Evolutionary conservation across 2,329 filamentous ascomycete species (phyloP).

Genomic region (Pezicula radicicola): DNA sequence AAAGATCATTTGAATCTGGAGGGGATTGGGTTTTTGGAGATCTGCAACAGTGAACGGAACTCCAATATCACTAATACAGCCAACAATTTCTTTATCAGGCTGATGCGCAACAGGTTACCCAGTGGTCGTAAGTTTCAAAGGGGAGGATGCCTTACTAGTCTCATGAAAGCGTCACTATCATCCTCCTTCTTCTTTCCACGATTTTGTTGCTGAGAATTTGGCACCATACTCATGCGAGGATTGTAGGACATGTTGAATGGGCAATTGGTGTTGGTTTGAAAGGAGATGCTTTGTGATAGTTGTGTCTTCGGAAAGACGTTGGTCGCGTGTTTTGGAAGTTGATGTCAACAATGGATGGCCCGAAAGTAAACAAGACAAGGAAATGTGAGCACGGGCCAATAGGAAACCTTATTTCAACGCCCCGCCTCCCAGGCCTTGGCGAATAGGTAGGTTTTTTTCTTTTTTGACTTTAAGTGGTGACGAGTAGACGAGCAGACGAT

Average conservation of each 20-base stretch:
- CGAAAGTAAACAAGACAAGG: not conserved
- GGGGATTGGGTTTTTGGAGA: constrained; percentile 88
- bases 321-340: not conserved
- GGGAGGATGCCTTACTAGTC: constrained; percentile 39
- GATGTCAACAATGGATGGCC: not conserved
- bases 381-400: not conserved
- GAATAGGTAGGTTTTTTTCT: too few relatives aligned
- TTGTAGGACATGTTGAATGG: constrained; percentile 42
- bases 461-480: too few relatives aligned
- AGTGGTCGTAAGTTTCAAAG: not conserved
- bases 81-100: constrained; percentile 78
- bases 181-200: constrained; percentile 52
- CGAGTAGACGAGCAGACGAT: too few relatives aligned
- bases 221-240: constrained; percentile 48
- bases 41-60: constrained; percentile 84
- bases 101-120: constrained; percentile 16
- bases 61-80: constrained; percentile 95
- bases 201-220: constrained; percentile 41
- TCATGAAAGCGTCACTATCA: constrained; percentile 55
- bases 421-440: too few relatives aligned
- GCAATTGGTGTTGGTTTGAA: constrained; percentile 1
- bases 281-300: not conserved
- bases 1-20: constrained; percentile 95
- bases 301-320: not conserved
- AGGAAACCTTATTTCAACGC: not conserved